Evolutionary conservation across 2,329 filamentous ascomycete species (phyloP), one percentile per base, ranked within the genome.

Genomic region (Raffaelea albimanens): DNA sequence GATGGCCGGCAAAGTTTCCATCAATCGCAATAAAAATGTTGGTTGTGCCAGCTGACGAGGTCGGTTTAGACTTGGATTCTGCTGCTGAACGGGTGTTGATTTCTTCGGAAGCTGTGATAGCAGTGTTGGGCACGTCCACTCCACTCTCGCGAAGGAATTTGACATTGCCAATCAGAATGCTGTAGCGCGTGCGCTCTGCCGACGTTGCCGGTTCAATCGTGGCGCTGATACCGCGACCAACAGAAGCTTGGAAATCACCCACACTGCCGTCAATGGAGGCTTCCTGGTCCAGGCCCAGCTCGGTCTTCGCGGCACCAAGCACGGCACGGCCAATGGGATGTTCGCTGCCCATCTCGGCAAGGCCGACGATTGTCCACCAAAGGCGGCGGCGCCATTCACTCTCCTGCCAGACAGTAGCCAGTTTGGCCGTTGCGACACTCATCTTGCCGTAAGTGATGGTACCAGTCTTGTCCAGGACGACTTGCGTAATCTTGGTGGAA

Each of bases 241-340:
- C 85, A 21, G 76, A 74, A 4, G 85, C 86, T 58, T 83, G 78
- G 62, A 98, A 97, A 31, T 95, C 85, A 47, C 86, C 87, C 36
- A 95, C 76, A 55, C 79, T 87, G 43, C 93, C 93, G 50, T 94
- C 85, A 29, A 97, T 75, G 18, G 81, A 77, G 8, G 78, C 83
- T 49, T 94, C 88, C 2, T 72, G 63, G 16, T 79, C 81, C 36
- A 95, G 64, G 4, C 80, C 81, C 9, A 96, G 79, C 61, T 91
- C 80, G 2, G 77, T 70, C 56, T 87, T 90, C 3, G 91, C 89
- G 23, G 82, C 81, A 1, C 68, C 66, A 5, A 95, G 71, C 45
- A 97, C 86, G 14, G 93, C 91, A 58, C 82, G 87, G n/a, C 90
- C 93, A 48, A 97, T 86, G 1, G 93, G 93, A 61, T 98, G 93